These are phyloP conservation scores for Tuber melanosporum DNA, from an alignment of 495 filamentous ascomycete species.

Conservation along the genomic window DNA sequence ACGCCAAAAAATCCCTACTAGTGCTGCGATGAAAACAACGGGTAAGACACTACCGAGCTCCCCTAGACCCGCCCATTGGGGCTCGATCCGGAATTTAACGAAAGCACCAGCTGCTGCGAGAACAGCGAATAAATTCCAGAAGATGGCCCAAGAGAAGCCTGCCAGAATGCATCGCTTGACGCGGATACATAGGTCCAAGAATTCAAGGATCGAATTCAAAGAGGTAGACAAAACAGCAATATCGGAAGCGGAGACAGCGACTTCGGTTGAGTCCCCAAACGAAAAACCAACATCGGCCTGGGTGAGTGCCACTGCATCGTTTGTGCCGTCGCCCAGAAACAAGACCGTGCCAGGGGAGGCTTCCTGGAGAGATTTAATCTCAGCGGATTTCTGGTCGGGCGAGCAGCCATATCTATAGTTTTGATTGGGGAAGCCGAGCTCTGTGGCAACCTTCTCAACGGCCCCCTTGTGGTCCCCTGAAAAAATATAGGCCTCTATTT, in stretches of 20 bases:
- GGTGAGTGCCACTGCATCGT: slow-evolving; percentile 69
- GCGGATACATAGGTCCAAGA: slow-evolving; percentile 55
- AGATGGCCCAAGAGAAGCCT: slow-evolving; percentile 67
- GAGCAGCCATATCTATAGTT: slow-evolving; percentile 26
- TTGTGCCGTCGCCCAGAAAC: slow-evolving; percentile 75
- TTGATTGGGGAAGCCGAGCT: slow-evolving; percentile 50
- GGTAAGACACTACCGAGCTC: slow-evolving; percentile 74
- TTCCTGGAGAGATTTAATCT: slow-evolving; percentile 30
- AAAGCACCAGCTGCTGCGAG: slow-evolving; percentile 66
- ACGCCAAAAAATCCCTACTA: slow-evolving; percentile 29
- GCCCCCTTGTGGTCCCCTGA: slow-evolving; percentile 63
- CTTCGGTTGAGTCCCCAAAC: slow-evolving; percentile 54
- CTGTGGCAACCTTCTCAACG: slow-evolving; percentile 51
- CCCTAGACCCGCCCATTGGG: slow-evolving; percentile 66
- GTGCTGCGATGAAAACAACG: slow-evolving; percentile 54
- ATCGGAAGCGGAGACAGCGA: slow-evolving; percentile 63
- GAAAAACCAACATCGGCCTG: slow-evolving; percentile 64
- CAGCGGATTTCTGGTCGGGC: slow-evolving; percentile 31
- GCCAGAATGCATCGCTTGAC: slow-evolving; percentile 55
- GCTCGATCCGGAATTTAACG: slow-evolving; percentile 57
- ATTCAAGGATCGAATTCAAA: slow-evolving; percentile 53
- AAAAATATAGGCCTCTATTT: slow-evolving; percentile 56
- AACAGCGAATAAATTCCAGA: slow-evolving; percentile 70
- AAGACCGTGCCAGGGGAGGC: slow-evolving; percentile 46
- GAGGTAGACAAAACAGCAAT: slow-evolving; percentile 57